Evolutionary conservation across 78 protist species (phyloP).

Genomic region (Bodo saltans): DNA sequence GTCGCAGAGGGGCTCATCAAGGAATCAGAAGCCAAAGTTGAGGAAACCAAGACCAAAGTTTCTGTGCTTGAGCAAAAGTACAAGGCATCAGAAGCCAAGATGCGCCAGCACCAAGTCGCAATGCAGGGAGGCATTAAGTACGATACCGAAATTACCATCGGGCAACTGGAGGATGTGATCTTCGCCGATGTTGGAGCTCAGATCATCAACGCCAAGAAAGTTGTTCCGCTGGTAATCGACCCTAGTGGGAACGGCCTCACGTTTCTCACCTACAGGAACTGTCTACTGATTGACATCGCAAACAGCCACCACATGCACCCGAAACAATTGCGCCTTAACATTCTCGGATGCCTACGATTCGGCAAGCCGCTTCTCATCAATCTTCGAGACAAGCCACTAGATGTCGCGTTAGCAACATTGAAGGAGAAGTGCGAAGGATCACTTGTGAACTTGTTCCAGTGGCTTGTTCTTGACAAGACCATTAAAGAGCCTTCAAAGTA

Average conservation of each 20-base stretch:
- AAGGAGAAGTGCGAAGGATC: too few relatives aligned
- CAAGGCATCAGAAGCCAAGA: not conserved
- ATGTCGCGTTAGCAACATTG: not conserved
- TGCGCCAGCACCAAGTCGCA: not conserved
- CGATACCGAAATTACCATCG: not conserved
- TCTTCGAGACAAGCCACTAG: not conserved
- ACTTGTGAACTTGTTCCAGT: too few relatives aligned
- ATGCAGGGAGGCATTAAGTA: not conserved
- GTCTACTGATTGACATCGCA: not conserved
- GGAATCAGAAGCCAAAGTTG: not conserved
- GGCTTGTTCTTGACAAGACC: too few relatives aligned
- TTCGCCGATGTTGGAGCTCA: not conserved
- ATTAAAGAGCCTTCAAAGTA: too few relatives aligned
- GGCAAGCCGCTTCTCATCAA: not conserved
- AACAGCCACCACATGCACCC: not conserved
- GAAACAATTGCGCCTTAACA: not conserved
- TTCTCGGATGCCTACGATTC: not conserved
- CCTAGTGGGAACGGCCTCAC: not conserved
- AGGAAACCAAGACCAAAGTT: not conserved
- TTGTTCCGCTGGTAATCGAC: not conserved
- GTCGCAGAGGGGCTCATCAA: slow-evolving; percentile 24
- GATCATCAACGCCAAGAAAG: not conserved
- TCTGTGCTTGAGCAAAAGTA: not conserved
- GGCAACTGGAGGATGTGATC: not conserved
- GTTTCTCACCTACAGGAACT: not conserved